Evolutionary conservation across 345 rosid species (phyloP).

Genomic region (Lumnitzera racemosa): DNA sequence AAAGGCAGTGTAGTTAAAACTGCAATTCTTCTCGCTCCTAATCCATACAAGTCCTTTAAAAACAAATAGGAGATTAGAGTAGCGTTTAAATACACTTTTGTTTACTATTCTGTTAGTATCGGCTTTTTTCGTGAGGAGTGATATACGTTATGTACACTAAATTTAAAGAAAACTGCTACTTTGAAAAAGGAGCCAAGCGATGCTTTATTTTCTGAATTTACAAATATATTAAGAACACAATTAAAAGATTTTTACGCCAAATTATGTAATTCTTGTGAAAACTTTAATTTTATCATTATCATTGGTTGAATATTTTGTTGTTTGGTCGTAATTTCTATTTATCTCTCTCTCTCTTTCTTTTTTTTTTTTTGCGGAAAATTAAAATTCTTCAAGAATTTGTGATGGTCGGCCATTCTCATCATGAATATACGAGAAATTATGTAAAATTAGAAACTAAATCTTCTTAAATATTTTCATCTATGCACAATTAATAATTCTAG

Average conservation of each 20-base stretch:
- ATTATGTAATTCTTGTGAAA: too few species aligned
- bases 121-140: too few species aligned
- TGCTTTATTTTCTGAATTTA: too few species aligned
- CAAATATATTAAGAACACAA: too few species aligned
- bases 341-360: too few species aligned
- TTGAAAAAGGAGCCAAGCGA: too few species aligned
- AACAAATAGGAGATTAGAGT: background rate
- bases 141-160: too few species aligned
- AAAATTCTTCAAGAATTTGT: background rate
- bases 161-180: too few species aligned
- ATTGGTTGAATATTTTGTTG: background rate
- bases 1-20: conserved; percentile 40
- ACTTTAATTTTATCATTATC: background rate
- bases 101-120: background rate
- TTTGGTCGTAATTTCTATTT: too few species aligned
- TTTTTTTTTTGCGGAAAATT: background rate
- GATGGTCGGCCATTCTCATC: too few species aligned
- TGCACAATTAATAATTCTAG: background rate
- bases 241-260: too few species aligned
- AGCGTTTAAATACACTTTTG: background rate
- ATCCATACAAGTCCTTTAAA: conserved; percentile 27
- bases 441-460: background rate
- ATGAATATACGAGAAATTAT: too few species aligned
- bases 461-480: background rate
- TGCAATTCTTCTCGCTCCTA: conserved; percentile 39